Evolutionary conservation across 139 green algal species (phyloP).

Genomic region (Trebouxia sp.): DNA sequence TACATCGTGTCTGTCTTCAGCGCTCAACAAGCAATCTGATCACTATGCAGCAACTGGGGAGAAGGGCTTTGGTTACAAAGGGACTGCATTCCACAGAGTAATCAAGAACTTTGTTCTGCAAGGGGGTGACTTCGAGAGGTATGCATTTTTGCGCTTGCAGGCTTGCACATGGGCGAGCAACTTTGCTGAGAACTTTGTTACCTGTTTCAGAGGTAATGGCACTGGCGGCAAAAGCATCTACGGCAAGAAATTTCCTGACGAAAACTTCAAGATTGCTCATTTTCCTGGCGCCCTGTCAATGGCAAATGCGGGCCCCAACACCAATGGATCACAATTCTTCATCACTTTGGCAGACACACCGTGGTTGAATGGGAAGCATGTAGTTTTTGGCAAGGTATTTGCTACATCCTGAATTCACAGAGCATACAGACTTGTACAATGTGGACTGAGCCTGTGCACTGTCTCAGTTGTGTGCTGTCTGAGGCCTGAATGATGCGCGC

Average conservation of each 20-base stretch:
- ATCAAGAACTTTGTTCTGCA: conserved; percentile 47
- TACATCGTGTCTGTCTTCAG: background rate
- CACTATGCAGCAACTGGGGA: conserved; percentile 44
- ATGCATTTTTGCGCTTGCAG: background rate
- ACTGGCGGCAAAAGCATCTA: conserved; percentile 75
- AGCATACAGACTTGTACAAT: no score
- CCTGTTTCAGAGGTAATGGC: conserved; percentile 44
- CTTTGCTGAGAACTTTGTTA: no score
- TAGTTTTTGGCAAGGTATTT: conserved; percentile 46
- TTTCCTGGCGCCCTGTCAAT: conserved; percentile 60
- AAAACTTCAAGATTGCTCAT: conserved; percentile 77
- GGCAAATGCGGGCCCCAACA: conserved; percentile 77
- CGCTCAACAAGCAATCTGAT: background rate
- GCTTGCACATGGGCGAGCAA: background rate
- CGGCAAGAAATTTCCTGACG: conserved; percentile 49
- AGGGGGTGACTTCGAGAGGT: conserved; percentile 13
- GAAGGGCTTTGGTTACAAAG: conserved; percentile 48
- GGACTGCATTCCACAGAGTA: conserved; percentile 55
- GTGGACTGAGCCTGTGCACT: no score
- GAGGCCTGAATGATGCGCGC: no score
- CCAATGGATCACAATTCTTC: conserved; percentile 86
- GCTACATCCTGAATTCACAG: no score
- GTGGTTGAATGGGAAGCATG: conserved; percentile 28
- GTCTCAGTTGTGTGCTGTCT: no score
- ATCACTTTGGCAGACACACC: conserved; percentile 71